Conservation (phyloP, 768 basidiomycete species). For the Leccinum variicolor region DNA sequence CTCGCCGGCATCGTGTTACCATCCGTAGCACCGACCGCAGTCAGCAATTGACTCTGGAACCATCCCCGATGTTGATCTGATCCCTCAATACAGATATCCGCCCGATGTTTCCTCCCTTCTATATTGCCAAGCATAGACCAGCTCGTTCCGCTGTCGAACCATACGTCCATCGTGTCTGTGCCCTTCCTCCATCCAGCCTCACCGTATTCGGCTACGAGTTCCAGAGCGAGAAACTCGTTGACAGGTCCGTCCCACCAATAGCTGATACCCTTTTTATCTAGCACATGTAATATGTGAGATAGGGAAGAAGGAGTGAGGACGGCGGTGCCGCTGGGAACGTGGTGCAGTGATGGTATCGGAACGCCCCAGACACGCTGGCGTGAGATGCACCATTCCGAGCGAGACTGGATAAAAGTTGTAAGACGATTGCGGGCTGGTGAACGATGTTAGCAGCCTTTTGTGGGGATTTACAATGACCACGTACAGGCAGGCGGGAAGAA, state of each 20-base stretch:
- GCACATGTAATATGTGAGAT: constrained; percentile 70
- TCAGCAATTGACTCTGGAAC: constrained; percentile 96
- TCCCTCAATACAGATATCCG: constrained; percentile 92
- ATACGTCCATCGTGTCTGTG: constrained; percentile 97
- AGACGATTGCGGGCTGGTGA: constrained; percentile 79
- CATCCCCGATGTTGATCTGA: constrained; percentile 98
- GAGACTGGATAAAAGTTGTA: constrained; percentile 77
- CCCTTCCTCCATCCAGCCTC: constrained; percentile 66
- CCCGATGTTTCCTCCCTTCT: constrained; percentile 42
- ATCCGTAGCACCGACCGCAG: constrained; percentile 51
- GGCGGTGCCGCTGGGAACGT: constrained; percentile 56
- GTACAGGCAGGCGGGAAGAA: constrained; percentile 79
- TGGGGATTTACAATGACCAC: constrained; percentile 21
- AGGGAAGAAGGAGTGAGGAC: constrained; percentile 64
- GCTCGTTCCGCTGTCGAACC: constrained; percentile 96
- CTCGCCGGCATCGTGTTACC: constrained; percentile 22
- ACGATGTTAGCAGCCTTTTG: neutral
- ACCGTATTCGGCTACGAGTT: constrained; percentile 46
- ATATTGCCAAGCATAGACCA: constrained; percentile 73
- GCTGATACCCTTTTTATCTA: constrained; percentile 69
- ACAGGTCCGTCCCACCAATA: constrained; percentile 92
- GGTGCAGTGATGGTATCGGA: constrained; percentile 87
- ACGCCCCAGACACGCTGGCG: constrained; percentile 97
- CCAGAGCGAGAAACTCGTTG: constrained; percentile 73
- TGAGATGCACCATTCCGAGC: constrained; percentile 99